These are phyloP conservation scores for Didymella keratinophila DNA, from an alignment of 2,329 filamentous ascomycete species.

Conservation along the genomic window DNA sequence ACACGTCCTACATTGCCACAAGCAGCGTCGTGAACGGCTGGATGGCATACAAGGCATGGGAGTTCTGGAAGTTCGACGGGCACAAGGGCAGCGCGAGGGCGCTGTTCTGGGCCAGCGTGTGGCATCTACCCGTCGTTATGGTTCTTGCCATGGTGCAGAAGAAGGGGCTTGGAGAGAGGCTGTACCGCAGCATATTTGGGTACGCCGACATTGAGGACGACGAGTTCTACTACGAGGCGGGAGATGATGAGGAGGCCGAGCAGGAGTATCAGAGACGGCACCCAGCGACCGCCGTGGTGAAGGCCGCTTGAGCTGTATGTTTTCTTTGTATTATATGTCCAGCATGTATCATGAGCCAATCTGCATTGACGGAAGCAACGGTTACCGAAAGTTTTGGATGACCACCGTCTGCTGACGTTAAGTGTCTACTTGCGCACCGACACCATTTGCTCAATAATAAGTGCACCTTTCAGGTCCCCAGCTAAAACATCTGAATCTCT, in stretches of 20 bases:
- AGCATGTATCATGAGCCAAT: not conserved
- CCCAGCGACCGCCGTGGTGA: not conserved
- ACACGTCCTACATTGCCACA: constrained; percentile 82
- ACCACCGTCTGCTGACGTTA: no score
- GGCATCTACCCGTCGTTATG: constrained; percentile 90
- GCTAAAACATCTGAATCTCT: no score
- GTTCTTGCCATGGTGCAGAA: constrained; percentile 92
- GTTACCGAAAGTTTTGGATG: no score
- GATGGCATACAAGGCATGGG: constrained; percentile 80
- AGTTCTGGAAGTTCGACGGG: constrained; percentile 82
- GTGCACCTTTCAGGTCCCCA: no score
- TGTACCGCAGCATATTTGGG: constrained; percentile 45
- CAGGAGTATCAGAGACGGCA: constrained; percentile 3
- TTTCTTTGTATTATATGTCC: constrained; percentile 6
- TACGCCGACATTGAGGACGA: constrained; percentile 43
- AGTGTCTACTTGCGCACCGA: no score
- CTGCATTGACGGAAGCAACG: no score
- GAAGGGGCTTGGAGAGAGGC: constrained; percentile 67
- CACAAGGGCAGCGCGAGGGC: constrained; percentile 80
- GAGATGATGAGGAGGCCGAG: constrained; percentile 38
- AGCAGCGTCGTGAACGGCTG: constrained; percentile 85
- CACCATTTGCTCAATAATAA: no score
- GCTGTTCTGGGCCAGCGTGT: constrained; percentile 97
- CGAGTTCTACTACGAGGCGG: constrained; percentile 45
- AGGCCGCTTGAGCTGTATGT: not conserved